Evolutionary conservation across 2,329 filamentous ascomycete genomes (phyloP).

Genomic region (Aspergillus costaricaensis): DNA sequence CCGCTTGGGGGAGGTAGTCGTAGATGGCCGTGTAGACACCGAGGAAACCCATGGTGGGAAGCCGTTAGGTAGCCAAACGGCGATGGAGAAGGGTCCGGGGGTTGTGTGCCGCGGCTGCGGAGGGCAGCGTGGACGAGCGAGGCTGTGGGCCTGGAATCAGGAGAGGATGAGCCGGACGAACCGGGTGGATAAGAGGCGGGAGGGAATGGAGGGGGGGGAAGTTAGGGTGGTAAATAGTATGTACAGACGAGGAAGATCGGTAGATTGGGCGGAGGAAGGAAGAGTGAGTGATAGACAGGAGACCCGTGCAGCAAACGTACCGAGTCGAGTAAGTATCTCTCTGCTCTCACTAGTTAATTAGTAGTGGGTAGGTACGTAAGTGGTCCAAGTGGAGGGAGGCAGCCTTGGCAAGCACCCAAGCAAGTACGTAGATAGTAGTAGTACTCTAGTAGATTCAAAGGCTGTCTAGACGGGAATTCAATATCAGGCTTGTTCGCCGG

Average conservation of each 20-base stretch:
- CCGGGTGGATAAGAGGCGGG: not conserved
- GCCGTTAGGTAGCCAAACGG: conserved; percentile 6
- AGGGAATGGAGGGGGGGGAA: not conserved
- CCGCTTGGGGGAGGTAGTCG: conserved; percentile 85
- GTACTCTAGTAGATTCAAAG: not conserved
- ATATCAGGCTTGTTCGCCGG: not conserved
- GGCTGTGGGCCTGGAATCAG: conserved; percentile 3
- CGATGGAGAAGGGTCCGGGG: conserved; percentile 1
- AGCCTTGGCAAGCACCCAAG: conserved; percentile 4
- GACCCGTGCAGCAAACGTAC: conserved; percentile 2
- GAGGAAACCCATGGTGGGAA: conserved; percentile 75
- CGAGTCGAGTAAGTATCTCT: not conserved
- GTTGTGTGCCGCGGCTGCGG: conserved; percentile 14
- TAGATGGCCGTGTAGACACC: conserved; percentile 89
- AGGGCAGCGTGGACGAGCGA: conserved; percentile 14
- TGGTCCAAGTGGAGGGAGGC: conserved; percentile 9
- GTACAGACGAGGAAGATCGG: not conserved
- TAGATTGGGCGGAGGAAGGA: not conserved
- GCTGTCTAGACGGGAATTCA: not conserved
- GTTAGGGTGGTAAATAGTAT: not conserved
- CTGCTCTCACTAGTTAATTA: not conserved
- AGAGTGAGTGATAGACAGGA: not conserved
- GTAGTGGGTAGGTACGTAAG: conserved; percentile 9
- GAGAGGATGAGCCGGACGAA: not conserved
- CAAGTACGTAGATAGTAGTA: too few relatives aligned